Evolutionary conservation across 2,329 filamentous ascomycete genomes (phyloP), one percentile per base, ranked within the genome.

Genomic region (Didymella glomerata): DNA sequence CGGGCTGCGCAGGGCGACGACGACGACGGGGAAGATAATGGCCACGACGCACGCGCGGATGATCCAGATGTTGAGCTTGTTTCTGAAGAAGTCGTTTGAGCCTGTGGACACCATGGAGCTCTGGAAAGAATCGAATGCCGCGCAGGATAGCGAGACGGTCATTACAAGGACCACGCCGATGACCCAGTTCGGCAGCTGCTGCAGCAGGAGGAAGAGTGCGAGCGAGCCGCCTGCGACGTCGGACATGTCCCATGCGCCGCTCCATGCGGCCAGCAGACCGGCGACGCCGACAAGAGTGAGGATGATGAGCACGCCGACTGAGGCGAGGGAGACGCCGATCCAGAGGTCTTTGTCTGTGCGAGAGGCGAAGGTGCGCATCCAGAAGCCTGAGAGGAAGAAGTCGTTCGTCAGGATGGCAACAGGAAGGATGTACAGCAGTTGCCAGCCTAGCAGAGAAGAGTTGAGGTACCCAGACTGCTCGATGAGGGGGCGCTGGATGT

Each of bases 301-400:
- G 66, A 94, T 88, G 68, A 88, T 80, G 50, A 91, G 82, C 22
- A 92, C 86, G 24, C 61, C 67, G 3, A 86, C 78, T 8, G 85
- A 85, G 18, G 91, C 90, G 48, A 91, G 82, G n/a, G 84, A 84
- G 28, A 91, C 84, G 48, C 91, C 92, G 54, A 93, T 82, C 82
- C 86, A 88, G 7, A 95, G 85, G 71, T 94, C 91, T 69, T 84
- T 88, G 81, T 95, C 91, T 0, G 89, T 91, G 75, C 86, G 89
- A 50, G 90, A 90, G 18, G 91, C 89, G 70, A 95, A 95, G 5
- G 91, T 91, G 49, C 91, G 88, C 76, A 94, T 85, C 91, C 91
- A 95, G 77, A 92, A 93, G 65, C 87, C 89, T 30, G 90, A 92
- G 42, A 95, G 82, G 81, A 95, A 95, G 82, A 95, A 93, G 80